These are phyloP conservation scores for Salvia splendens DNA, from an alignment of 257 asterid species.

Conservation along the genomic window DNA sequence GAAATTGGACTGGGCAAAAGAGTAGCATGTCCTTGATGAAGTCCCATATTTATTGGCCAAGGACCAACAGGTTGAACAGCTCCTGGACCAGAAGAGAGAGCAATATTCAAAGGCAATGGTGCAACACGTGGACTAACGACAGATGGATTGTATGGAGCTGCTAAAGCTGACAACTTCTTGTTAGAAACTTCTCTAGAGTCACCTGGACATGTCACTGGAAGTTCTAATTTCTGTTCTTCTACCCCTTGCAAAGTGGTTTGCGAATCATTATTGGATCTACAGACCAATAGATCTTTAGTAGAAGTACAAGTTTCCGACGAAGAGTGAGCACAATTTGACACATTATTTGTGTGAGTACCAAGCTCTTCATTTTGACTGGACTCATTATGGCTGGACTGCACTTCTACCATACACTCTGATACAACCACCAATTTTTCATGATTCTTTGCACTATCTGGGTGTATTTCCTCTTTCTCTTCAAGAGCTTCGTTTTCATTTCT, in stretches of 20 bases:
- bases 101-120: constrained; percentile 65
- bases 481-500: constrained; percentile 44
- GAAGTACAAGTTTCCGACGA: constrained; percentile 33
- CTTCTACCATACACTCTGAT: constrained; percentile 37
- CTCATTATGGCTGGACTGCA: constrained; percentile 37
- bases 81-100: constrained; percentile 66
- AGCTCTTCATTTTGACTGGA: constrained; percentile 39
- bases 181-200: constrained; percentile 64
- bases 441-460: constrained; percentile 30
- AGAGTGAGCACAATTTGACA: constrained; percentile 43
- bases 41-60: constrained; percentile 87
- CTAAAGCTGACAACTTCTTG: constrained; percentile 91
- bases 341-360: not conserved
- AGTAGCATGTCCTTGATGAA: constrained; percentile 81
- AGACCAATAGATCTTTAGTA: constrained; percentile 40
- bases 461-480: constrained; percentile 44
- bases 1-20: constrained; percentile 70
- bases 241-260: constrained; percentile 43
- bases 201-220: constrained; percentile 40
- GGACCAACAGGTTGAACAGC: constrained; percentile 62
- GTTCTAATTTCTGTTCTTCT: constrained; percentile 47
- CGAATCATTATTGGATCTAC: constrained; percentile 37
- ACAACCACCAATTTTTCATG: constrained; percentile 39
- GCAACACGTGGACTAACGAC: constrained; percentile 54
- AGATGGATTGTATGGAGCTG: constrained; percentile 95